Conservation (phyloP, 495 filamentous ascomycete genomes). For the Neurospora cerealis region DNA sequence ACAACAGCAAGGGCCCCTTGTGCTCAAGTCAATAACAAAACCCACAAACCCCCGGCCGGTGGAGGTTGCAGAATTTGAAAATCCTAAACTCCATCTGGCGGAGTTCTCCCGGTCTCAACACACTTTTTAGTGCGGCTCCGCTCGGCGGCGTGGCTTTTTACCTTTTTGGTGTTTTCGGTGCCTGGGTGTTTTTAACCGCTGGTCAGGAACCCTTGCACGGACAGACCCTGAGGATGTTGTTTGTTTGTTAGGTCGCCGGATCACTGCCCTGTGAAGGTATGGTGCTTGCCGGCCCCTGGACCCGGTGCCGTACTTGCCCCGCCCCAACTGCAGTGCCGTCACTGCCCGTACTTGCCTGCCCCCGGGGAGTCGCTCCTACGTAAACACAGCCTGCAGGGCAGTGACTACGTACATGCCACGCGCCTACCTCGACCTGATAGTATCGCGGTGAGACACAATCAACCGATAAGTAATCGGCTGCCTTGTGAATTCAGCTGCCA, state of each 20-base stretch:
- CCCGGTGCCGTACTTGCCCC: not conserved
- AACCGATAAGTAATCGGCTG: not conserved
- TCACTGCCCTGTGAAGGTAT: not conserved
- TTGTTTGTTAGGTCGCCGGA: not conserved
- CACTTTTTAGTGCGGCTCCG: not conserved
- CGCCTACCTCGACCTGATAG: not conserved
- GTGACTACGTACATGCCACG: not conserved
- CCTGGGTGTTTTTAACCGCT: not conserved
- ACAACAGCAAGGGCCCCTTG: not conserved
- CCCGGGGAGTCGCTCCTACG: not conserved
- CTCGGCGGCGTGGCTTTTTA: not conserved
- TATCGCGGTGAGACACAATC: not conserved
- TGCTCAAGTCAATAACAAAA: not conserved
- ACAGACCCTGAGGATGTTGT: not conserved
- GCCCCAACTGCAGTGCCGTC: not conserved
- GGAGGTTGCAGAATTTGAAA: not conserved
- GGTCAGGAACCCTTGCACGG: not conserved
- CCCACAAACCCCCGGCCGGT: not conserved
- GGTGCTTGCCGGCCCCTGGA: not conserved
- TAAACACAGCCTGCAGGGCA: not conserved
- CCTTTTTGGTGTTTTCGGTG: not conserved
- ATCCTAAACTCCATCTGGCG: not conserved
- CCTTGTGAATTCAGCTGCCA: not conserved
- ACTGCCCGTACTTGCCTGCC: not conserved
- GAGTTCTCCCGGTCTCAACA: not conserved